phyloP scores from a whole-genome alignment of 2,329 filamentous ascomycete species.

The Dactylellina parvicollis region DNA sequence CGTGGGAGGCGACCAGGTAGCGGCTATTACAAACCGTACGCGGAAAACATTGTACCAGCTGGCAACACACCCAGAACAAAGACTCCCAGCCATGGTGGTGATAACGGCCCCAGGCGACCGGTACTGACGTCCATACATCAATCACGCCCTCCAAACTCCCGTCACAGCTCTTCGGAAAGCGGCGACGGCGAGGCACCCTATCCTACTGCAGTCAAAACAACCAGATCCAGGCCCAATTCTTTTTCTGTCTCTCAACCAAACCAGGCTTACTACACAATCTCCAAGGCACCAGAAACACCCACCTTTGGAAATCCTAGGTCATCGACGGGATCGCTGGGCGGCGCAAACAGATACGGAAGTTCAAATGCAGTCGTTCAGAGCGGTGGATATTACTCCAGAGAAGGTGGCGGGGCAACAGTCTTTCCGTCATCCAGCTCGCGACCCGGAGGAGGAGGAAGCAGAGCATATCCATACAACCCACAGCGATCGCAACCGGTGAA shows the following conservation, averaged over 20 bases:
- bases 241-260: slow-evolving; percentile 28
- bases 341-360: slow-evolving; percentile 19
- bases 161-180: slow-evolving; percentile 48
- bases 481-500: slow-evolving; percentile 25
- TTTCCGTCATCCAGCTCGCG: slow-evolving; percentile 20
- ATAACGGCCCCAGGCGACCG: slow-evolving; percentile 12
- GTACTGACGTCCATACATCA: slow-evolving; percentile 21
- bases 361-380: slow-evolving; percentile 20
- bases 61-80: slow-evolving; percentile 33
- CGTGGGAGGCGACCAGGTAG: slow-evolving; percentile 18
- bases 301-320: slow-evolving; percentile 24
- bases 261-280: slow-evolving; percentile 1
- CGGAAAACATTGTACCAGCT: slow-evolving; percentile 34
- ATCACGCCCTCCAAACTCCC: slow-evolving; percentile 38
- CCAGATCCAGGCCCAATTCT: slow-evolving; percentile 43
- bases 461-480: slow-evolving; percentile 16
- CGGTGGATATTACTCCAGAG: slow-evolving; percentile 19
- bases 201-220: not conserved
- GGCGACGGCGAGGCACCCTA: slow-evolving; percentile 41
- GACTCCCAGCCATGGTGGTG: slow-evolving; percentile 43
- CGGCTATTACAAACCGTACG: slow-evolving; percentile 33
- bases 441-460: not conserved
- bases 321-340: slow-evolving; percentile 42
- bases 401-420: slow-evolving; percentile 10
- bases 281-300: not conserved